Evolutionary conservation across 495 filamentous ascomycete genomes (phyloP), one percentile per base, ranked within the genome.

Genomic region (Podospora sp.): DNA sequence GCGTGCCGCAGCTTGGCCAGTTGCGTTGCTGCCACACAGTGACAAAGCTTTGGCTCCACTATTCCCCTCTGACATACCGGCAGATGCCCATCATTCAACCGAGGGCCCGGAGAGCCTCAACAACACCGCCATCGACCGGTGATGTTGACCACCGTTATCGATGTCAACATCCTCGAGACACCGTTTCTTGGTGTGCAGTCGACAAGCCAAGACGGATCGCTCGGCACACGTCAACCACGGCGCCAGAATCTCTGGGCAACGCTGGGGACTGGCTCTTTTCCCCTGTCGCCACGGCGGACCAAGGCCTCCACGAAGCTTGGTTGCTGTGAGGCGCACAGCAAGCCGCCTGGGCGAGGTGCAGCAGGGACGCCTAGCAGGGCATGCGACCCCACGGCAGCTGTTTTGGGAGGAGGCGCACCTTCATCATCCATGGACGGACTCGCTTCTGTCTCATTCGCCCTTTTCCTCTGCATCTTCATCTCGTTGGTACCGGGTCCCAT

Each of bases 241-340:
- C 29, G 49, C 16, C 29, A 0, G 25, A 57, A 66, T 67, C 65
- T 73, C 71, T 73, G 71, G 66, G 71, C 68, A 65, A n/a, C 6
- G 63, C 51, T 36, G 61, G 57, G 57, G 26, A 36, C n/a, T 20
- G 58, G 59, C 56, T 51, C 14, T 12, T 53, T 60, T 67, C 35
- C 21, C 67, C 64, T 61, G 51, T n/a, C 55, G 63, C 65, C 63
- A 65, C 26, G 40, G 65, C 60, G 49, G 40, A 60, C 66, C 66
- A 73, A 69, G 71, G 65, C 60, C 35, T 63, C 60, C 60, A 70
- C 62, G 58, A 69, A 67, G 69, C 66, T 72, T 72, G 67, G 40
- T 62, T 52, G 26, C 53, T 21, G 40, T 18, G 62, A 61, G 67
- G 67, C 61, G 60, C 25, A 6, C 36, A 51, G n/a, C 58, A 51